Percentiles rank a stretch among this genome's conserved stretches.
Conservation (phyloP, 108 stramenopile genomes). For the Seminavis robusta region DNA sequence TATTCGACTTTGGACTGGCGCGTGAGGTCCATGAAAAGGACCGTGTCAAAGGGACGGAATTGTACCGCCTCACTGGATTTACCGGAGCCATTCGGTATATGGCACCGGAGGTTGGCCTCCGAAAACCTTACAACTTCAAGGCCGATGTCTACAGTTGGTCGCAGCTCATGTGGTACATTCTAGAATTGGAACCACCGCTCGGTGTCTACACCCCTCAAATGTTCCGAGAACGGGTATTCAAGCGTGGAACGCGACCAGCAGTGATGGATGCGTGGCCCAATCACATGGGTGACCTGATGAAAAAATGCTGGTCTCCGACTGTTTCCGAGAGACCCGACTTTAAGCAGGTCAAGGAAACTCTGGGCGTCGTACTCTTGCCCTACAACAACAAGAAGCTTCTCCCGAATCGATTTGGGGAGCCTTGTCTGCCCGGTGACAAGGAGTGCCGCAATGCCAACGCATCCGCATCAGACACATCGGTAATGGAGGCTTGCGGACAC, state of each 20-base stretch:
- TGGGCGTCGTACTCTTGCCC: no score
- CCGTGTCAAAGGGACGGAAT: constrained; percentile 15
- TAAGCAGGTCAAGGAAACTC: constrained; percentile 30
- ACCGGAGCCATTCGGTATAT: constrained; percentile 52
- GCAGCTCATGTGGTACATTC: constrained; percentile 68
- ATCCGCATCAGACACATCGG: no score
- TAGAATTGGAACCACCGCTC: constrained; percentile 70
- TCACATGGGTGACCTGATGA: constrained; percentile 46
- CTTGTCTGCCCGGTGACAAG: no score
- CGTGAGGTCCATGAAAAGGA: constrained; percentile 40
- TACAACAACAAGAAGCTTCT: no score
- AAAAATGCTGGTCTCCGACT: constrained; percentile 51
- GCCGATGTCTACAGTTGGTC: constrained; percentile 73
- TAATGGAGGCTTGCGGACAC: no score
- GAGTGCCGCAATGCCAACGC: no score
- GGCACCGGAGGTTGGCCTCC: constrained; percentile 71
- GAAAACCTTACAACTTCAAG: constrained; percentile 56
- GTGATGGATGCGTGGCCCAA: constrained; percentile 62
- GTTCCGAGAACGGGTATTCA: constrained; percentile 50
- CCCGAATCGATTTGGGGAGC: no score
- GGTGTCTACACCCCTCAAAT: constrained; percentile 37
- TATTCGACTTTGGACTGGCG: constrained; percentile 58
- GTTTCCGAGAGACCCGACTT: constrained; percentile 53
- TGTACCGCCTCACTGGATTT: constrained; percentile 62
- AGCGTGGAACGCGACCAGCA: constrained; percentile 48